Base-by-base conservation (phyloP, 805 yeast genomes). In the Komagataella phaffii region DNA sequence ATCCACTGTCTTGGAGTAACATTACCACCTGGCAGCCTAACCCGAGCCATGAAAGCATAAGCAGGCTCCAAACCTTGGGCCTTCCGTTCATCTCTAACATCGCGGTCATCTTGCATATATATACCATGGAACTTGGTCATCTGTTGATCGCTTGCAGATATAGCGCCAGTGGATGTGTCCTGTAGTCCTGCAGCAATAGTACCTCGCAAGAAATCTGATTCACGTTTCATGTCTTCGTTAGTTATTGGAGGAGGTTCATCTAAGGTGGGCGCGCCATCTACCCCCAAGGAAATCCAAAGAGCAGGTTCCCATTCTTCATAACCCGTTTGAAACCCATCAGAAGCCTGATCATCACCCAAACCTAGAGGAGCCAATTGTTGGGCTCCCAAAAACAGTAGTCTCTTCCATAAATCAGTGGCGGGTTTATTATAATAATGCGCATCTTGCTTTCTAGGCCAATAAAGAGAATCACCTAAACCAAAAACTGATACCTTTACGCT, bases 81-180 rank as follows among this genome's bases (percentile, higher is more conserved):
- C 70, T 90, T 91, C 64, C 97, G 83, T 59, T 86, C 85, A 52
- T 91, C 98, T 67, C 98, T 80, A 54, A 91, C 74, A 68, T 91
- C 98, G 73, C 98, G 87, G 66, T 91, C 98, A 67, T 91, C 98
- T 72, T 91, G 98, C 96, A 91, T 88, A 67, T 91, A 91, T 58
- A 89, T 88, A 70, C 98, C 98, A 68, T 91, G 98, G 80, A 91
- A 91, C 70, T 91, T 91, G 58, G 97, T 89, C 66, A 91, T 69
- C 69, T 90, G 97, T 70, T 89, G 95, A 68, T 89, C 97, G 53
- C 79, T 79, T 12, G 96, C 93, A 57, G 85, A 77, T 57, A 91
- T 86, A 14, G 96, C 90, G 56, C 97, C 96, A 7, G 98, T 91
- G 3, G 88, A 74, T 53, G 76, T 75, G 65, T 91, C 97, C 52